A percentile compares a stretch with the other conserved stretches of the same genome.
These are phyloP conservation scores for Sarcomyxa edulis DNA, from an alignment of 768 basidiomycete species.

Conservation along the genomic window DNA sequence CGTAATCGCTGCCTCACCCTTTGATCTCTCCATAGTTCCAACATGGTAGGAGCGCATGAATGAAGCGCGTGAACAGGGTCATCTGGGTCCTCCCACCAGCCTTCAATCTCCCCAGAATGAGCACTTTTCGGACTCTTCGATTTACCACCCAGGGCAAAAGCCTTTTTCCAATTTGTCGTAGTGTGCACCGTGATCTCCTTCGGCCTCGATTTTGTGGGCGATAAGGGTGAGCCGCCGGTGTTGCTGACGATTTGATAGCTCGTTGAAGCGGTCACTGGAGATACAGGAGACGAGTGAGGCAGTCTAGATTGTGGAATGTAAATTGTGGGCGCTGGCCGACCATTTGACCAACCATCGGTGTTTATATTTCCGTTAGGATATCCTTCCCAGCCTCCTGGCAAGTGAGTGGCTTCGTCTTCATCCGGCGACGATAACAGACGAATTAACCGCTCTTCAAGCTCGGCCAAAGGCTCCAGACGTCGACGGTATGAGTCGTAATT, in stretches of 20 bases:
- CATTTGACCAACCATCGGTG: slow-evolving; percentile 23
- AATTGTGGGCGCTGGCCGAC: slow-evolving; percentile 47
- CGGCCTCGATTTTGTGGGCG: slow-evolving; percentile 26
- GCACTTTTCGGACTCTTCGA: slow-evolving; percentile 67
- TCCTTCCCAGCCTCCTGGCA: slow-evolving; percentile 35
- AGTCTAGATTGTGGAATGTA: slow-evolving; percentile 34
- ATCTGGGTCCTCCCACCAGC: slow-evolving; percentile 84
- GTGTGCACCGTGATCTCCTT: slow-evolving; percentile 59
- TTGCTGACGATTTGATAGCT: slow-evolving; percentile 15
- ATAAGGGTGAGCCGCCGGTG: slow-evolving; percentile 20
- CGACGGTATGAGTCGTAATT: slow-evolving; percentile 59
- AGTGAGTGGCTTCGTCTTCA: slow-evolving; percentile 65
- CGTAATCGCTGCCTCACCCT: slow-evolving; percentile 57
- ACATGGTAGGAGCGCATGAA: slow-evolving; percentile 59
- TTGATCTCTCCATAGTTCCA: slow-evolving; percentile 72
- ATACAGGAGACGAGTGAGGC: slow-evolving; percentile 22
- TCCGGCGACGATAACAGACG: slow-evolving; percentile 63
- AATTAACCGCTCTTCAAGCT: slow-evolving; percentile 67
- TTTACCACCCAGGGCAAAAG: slow-evolving; percentile 51
- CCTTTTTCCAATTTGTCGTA: slow-evolving; percentile 65
- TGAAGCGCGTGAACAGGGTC: slow-evolving; percentile 74
- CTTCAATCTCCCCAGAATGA: slow-evolving; percentile 66
- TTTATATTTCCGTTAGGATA: slow-evolving; percentile 22
- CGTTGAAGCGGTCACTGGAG: slow-evolving; percentile 21
- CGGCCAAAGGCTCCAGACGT: slow-evolving; percentile 61